Evolutionary conservation across 179 eudicot genomes (phyloP), one percentile per base, ranked within the genome.

Genomic region (Camellia oleifera): DNA sequence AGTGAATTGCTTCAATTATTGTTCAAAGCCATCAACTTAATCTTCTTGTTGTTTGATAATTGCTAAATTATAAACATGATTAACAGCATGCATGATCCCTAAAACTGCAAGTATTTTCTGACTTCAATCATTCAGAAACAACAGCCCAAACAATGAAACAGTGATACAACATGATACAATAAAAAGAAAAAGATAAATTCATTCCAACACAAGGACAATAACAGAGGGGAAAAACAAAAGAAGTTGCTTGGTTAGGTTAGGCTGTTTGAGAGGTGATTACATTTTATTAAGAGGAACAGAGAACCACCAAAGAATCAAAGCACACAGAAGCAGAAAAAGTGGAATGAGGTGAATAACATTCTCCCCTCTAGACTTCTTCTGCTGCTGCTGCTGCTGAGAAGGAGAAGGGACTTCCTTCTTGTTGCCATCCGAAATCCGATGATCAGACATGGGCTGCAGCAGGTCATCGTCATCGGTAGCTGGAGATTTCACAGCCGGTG

Each of bases 221-320:
- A 54, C 53, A 56, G 0, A 56, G 0, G 6, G 4, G 0, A 3
- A 57, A 3, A 57, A 40, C 1, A 57, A 4, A 40, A 8, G 65
- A 57, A 50, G 42, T 42, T 10, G 63, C 1, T 0, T 13, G n/a
- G 53, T 76, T 46, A 5, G 8, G 70, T 15, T 32, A 32, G 40
- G 40, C 2, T 2, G 4, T 14, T 12, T n/a, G 56, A 63, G 40
- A 32, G 44, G 10, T 9, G 1, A 2, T 26, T 32, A 44, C 20
- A 69, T 13, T 18, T 44, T 48, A 40, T 44, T 66, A 32, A 32
- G 40, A 3, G 77, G 83, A 62, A 50, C 40, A 68, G 90, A 89
- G 89, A 88, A 84, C 67, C 83, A 65, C 92, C 91, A 91, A 76
- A 91, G 95, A 77, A 88, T 57, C 61, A 91, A 83, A 64, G 82